A percentile compares a stretch with the other conserved stretches of the same genome.
These are phyloP conservation scores for Moricandia moricandioides DNA, from an alignment of 345 rosid species.

Conservation along the genomic window DNA sequence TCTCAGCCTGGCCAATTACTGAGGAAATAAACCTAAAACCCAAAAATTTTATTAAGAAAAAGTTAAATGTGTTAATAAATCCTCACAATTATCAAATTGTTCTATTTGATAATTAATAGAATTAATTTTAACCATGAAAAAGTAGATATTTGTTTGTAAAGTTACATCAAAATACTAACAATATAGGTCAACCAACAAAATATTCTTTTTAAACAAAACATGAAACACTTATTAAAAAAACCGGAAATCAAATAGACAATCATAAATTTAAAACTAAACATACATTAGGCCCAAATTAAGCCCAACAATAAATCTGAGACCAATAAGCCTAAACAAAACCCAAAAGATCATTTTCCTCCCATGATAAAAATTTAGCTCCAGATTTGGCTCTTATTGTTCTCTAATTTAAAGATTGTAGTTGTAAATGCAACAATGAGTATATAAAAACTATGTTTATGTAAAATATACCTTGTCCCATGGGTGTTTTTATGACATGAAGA, in stretches of 20 bases:
- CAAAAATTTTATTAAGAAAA: neutral
- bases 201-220: neutral
- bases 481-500: conserved; percentile 56
- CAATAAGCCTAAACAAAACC: neutral
- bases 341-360: neutral
- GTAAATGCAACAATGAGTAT: neutral
- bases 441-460: neutral
- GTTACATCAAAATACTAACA: neutral
- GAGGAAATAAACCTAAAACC: no score
- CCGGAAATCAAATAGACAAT: neutral
- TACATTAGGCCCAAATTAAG: neutral
- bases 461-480: conserved; percentile 42
- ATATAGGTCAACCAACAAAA: neutral
- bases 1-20: neutral
- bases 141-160: no score
- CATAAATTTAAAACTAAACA: neutral
- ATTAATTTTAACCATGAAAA: neutral
- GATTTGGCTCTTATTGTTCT: neutral
- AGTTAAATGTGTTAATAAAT: neutral
- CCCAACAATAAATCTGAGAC: neutral
- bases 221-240: neutral
- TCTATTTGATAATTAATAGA: no score
- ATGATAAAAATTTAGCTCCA: neutral
- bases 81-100: neutral
- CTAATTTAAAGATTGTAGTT: neutral